A percentile compares a stretch with the other conserved stretches of the same genome.
Conservation (phyloP, 148 eudicot species). For the Silene uniflora region DNA sequence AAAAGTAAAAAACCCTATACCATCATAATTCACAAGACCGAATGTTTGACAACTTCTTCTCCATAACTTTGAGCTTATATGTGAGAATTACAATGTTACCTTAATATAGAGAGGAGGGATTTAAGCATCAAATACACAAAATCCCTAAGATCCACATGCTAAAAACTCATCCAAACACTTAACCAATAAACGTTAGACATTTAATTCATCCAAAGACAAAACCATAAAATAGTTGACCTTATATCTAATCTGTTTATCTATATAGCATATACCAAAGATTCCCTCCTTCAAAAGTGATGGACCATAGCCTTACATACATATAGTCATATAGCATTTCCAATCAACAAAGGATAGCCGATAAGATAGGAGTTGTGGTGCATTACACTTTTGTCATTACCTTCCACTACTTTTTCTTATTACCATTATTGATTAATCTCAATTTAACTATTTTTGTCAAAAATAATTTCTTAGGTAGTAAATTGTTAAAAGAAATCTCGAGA, state of each 20-base stretch:
- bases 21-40: neutral
- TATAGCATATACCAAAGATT: slow-evolving; percentile 24
- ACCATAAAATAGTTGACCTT: slow-evolving; percentile 15
- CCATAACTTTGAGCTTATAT: neutral
- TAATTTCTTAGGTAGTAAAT: neutral
- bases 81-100: neutral
- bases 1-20: neutral
- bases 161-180: neutral
- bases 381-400: slow-evolving; percentile 25
- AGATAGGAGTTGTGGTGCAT: slow-evolving; percentile 20
- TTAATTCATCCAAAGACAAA: neutral
- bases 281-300: slow-evolving; percentile 24
- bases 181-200: neutral
- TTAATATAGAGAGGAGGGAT: neutral
- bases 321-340: slow-evolving; percentile 7
- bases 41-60: neutral
- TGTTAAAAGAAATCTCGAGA: neutral
- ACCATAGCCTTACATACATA: slow-evolving; percentile 13
- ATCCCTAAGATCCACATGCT: slow-evolving; percentile 2
- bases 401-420: neutral
- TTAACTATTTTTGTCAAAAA: neutral
- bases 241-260: neutral
- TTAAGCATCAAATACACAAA: slow-evolving; percentile 4
- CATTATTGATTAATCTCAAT: neutral
- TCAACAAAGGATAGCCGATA: slow-evolving; percentile 14